Conservation (phyloP, 1,284 basidiomycete genomes). For the Lignosus rhinocerotis region DNA sequence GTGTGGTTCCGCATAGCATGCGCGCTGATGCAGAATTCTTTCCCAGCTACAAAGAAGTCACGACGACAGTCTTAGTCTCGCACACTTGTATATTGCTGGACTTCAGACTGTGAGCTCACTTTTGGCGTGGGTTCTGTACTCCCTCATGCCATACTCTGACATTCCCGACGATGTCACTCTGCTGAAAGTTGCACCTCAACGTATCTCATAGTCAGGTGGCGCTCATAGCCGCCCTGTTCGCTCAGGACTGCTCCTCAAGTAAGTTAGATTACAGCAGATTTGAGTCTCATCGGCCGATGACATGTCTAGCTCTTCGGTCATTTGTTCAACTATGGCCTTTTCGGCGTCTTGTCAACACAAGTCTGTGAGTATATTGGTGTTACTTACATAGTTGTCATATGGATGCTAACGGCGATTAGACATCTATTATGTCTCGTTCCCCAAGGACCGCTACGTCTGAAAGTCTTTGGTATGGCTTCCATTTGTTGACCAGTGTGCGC, state of each 20-base stretch:
- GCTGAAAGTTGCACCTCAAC: background rate
- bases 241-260: background rate
- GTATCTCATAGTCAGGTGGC: no score
- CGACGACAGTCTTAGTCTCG: no score
- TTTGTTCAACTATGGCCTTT: slow-evolving; percentile 9
- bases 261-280: background rate
- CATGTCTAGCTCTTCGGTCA: slow-evolving; percentile 4
- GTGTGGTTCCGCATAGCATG: no score
- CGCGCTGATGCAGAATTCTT: no score
- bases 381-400: background rate
- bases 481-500: background rate
- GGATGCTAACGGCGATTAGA: background rate
- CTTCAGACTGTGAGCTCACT: no score
- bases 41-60: no score
- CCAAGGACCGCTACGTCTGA: background rate
- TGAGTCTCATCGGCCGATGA: background rate
- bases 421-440: background rate
- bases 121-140: background rate
- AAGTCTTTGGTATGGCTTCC: background rate
- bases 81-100: no score
- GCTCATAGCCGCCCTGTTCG: background rate
- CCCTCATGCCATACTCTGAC: background rate
- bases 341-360: slow-evolving; percentile 2
- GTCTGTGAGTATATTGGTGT: background rate
- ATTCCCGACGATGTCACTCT: background rate